Percentiles rank a stretch among this genome's conserved stretches.
Evolutionary conservation across 2,329 filamentous ascomycete species (phyloP).

Genomic region (Shiraia sp.): DNA sequence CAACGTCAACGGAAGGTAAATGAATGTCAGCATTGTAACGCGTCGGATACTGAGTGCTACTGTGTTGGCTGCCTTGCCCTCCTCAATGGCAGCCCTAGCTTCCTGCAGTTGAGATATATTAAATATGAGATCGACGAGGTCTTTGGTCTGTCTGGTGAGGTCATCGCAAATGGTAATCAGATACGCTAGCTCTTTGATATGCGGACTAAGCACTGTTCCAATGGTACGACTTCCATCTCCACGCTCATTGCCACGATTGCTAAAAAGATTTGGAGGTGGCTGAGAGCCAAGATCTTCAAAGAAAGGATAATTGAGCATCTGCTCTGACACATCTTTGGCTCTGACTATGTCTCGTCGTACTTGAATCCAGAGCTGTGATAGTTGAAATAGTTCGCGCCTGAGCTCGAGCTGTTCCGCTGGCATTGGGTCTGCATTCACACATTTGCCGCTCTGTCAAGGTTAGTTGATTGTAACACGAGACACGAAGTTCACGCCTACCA

Average conservation of each 20-base stretch:
- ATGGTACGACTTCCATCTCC: neutral
- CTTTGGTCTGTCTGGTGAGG: conserved; percentile 12
- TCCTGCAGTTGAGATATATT: conserved; percentile 17
- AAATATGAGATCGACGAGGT: conserved; percentile 16
- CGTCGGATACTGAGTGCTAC: conserved; percentile 12
- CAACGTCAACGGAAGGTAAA: conserved; percentile 18
- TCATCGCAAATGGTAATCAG: conserved; percentile 14
- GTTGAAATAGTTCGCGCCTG: conserved; percentile 10
- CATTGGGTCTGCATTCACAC: conserved; percentile 5
- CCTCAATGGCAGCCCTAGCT: conserved; percentile 14
- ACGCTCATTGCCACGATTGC: too few species aligned
- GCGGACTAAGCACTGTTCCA: neutral
- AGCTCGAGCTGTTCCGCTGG: conserved; percentile 10
- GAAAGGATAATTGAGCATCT: conserved; percentile 9
- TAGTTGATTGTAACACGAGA: neutral
- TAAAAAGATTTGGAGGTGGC: too few species aligned
- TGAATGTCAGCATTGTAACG: conserved; percentile 15
- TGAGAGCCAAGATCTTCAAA: too few species aligned
- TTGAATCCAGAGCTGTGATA: conserved; percentile 11
- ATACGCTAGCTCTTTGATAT: conserved; percentile 10
- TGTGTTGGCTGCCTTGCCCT: conserved; percentile 16
- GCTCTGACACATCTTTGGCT: conserved; percentile 9
- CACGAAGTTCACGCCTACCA: conserved; percentile 1
- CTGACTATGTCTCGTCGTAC: conserved; percentile 10
- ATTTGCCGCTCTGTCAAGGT: conserved; percentile 10